A percentile compares a stretch with the other conserved stretches of the same genome.
Conservation (phyloP, 1,284 basidiomycete species). For the Xerocomus minutiporus region DNA sequence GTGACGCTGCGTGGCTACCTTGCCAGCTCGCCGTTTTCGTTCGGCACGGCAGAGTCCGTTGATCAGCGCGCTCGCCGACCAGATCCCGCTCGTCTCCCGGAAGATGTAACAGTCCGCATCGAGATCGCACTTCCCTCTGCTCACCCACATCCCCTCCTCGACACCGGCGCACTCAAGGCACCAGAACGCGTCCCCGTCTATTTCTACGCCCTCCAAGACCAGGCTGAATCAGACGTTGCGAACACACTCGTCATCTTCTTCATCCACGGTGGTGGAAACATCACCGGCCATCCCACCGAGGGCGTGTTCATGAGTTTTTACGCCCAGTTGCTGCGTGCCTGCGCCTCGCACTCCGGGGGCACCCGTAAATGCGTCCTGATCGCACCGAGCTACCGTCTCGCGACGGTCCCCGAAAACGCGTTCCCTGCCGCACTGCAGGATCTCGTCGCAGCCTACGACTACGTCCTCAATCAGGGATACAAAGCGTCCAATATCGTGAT, state of each 20-base stretch:
- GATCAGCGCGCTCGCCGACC: conserved; percentile 16
- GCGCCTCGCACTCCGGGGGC: neutral
- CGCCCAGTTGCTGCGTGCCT: conserved; percentile 6
- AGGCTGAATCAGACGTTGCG: neutral
- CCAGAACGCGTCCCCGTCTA: conserved; percentile 23
- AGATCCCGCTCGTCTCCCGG: conserved; percentile 8
- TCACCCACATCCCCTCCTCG: conserved; percentile 9
- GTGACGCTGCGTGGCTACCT: neutral
- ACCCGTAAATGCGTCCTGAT: conserved; percentile 8
- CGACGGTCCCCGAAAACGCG: conserved; percentile 20
- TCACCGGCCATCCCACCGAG: conserved; percentile 9
- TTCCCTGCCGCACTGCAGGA: conserved; percentile 17
- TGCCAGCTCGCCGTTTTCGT: no score
- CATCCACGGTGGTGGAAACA: conserved; percentile 15
- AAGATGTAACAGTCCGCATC: conserved; percentile 10
- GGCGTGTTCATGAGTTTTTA: conserved; percentile 1
- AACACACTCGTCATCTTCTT: conserved; percentile 11
- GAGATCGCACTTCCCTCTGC: conserved; percentile 21
- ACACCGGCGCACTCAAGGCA: conserved; percentile 5
- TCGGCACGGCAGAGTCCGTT: conserved; percentile 11
- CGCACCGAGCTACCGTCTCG: conserved; percentile 25
- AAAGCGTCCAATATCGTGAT: no score
- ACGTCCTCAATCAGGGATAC: no score
- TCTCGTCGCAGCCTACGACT: no score
- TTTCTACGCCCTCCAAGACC: conserved; percentile 10